Evolutionary conservation across 2,329 filamentous ascomycete genomes (phyloP).

Genomic region (Aspergillus sp.): DNA sequence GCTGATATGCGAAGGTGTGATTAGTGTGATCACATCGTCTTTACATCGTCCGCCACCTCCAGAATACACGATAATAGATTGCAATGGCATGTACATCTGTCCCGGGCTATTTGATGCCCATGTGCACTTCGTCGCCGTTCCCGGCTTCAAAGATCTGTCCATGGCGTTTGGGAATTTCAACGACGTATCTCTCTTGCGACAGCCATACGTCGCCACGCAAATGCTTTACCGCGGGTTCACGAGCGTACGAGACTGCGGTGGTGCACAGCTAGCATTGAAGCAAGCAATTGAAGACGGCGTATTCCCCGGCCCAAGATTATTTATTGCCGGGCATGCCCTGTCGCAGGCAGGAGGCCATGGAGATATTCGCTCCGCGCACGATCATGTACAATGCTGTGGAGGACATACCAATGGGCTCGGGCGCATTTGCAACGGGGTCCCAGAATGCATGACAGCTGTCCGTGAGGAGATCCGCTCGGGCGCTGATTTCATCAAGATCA

Average conservation of each 20-base stretch:
- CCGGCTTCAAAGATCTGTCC: conserved; percentile 24
- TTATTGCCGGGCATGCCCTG: conserved; percentile 57
- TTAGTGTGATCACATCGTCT: too few species aligned
- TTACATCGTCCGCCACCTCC: not conserved
- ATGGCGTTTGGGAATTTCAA: conserved; percentile 27
- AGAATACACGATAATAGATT: conserved; percentile 15
- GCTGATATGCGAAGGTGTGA: not conserved
- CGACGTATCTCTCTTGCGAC: conserved; percentile 24
- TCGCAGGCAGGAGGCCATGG: conserved; percentile 62
- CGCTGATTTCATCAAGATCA: conserved; percentile 65
- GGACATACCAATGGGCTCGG: conserved; percentile 43
- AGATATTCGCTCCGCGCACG: conserved; percentile 52
- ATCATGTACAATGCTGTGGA: conserved; percentile 48
- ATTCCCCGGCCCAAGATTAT: conserved; percentile 57
- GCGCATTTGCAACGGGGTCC: conserved; percentile 56
- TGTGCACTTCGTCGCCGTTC: conserved; percentile 30
- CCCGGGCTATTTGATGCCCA: conserved; percentile 31
- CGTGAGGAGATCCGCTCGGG: conserved; percentile 59
- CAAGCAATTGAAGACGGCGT: conserved; percentile 60
- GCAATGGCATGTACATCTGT: conserved; percentile 25
- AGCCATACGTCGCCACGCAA: conserved; percentile 33
- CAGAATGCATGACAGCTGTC: conserved; percentile 55
- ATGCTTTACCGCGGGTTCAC: conserved; percentile 63
- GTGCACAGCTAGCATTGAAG: conserved; percentile 55
- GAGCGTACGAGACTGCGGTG: conserved; percentile 60